A percentile compares a stretch with the other conserved stretches of the same genome.
These are phyloP conservation scores for Beauveria medogensis DNA, from an alignment of 2,329 filamentous ascomycete genomes.

Conservation along the genomic window DNA sequence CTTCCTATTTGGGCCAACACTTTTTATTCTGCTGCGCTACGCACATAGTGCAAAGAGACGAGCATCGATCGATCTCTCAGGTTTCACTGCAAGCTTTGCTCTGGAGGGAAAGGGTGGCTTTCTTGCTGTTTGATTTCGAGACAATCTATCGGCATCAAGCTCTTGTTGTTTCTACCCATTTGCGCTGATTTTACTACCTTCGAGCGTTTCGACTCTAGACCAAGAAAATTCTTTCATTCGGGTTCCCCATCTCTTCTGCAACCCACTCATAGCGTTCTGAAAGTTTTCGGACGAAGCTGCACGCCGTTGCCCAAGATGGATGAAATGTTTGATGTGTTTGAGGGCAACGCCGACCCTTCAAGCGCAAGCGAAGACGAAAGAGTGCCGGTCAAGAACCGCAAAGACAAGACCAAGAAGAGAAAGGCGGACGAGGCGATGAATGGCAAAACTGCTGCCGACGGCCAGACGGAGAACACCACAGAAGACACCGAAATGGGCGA, in stretches of 20 bases:
- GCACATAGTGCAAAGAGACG: not conserved
- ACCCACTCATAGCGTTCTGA: not conserved
- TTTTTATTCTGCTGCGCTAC: slow-evolving; percentile 11
- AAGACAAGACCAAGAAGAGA: slow-evolving; percentile 71
- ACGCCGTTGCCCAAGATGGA: slow-evolving; percentile 45
- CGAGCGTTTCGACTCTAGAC: not conserved
- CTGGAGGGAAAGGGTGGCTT: not conserved
- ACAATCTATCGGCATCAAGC: not conserved
- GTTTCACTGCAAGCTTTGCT: not conserved
- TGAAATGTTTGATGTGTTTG: slow-evolving; percentile 77
- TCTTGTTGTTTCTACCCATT: not conserved
- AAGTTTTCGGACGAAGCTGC: not conserved
- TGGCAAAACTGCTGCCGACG: slow-evolving; percentile 26
- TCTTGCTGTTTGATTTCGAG: not conserved
- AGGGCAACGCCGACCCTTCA: slow-evolving; percentile 44
- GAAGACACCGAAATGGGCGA: slow-evolving; percentile 37
- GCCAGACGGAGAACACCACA: not conserved
- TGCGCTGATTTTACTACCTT: not conserved
- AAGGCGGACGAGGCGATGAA: slow-evolving; percentile 76
- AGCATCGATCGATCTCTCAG: not conserved
- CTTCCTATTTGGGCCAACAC: slow-evolving; percentile 1
- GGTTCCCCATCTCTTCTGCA: not conserved
- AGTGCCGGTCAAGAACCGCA: slow-evolving; percentile 39
- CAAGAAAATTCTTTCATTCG: not conserved
- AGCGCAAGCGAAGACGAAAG: slow-evolving; percentile 37